Percentiles rank a stretch among this genome's conserved stretches.
Conservation (phyloP, 148 eudicot species). For the Talinum fruticosum region DNA sequence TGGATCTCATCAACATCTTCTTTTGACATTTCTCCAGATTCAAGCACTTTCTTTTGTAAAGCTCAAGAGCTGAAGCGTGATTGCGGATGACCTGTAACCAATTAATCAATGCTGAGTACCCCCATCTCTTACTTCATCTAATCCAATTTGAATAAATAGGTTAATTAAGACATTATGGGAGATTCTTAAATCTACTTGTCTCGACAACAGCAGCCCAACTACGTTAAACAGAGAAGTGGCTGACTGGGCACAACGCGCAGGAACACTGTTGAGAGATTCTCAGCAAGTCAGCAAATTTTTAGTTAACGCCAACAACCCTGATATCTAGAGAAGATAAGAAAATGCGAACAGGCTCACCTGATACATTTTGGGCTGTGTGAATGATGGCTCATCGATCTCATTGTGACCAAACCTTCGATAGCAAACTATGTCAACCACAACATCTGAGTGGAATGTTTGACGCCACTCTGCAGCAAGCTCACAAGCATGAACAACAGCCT, state of each 20-base stretch:
- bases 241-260: not conserved
- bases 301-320: not conserved
- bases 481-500: conserved; percentile 11
- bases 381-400: conserved; percentile 3
- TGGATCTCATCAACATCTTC: not conserved
- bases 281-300: not conserved
- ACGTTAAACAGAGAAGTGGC: not conserved
- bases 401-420: conserved; percentile 7
- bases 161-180: not conserved
- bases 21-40: conserved; percentile 8
- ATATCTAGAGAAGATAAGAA: not conserved
- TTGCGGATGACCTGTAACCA: conserved; percentile 5
- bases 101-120: not conserved
- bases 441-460: not conserved
- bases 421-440: conserved; percentile 2
- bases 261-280: not conserved
- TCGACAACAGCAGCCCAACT: not conserved
- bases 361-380: conserved; percentile 3
- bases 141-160: not conserved
- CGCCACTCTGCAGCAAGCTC: conserved; percentile 14
- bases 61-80: conserved; percentile 2
- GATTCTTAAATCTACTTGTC: not conserved
- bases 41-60: not conserved
- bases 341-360: not conserved
- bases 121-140: not conserved